Evolutionary conservation across 2,329 filamentous ascomycete genomes (phyloP), one percentile per base, ranked within the genome.

Genomic region (Lanzia echinophila): DNA sequence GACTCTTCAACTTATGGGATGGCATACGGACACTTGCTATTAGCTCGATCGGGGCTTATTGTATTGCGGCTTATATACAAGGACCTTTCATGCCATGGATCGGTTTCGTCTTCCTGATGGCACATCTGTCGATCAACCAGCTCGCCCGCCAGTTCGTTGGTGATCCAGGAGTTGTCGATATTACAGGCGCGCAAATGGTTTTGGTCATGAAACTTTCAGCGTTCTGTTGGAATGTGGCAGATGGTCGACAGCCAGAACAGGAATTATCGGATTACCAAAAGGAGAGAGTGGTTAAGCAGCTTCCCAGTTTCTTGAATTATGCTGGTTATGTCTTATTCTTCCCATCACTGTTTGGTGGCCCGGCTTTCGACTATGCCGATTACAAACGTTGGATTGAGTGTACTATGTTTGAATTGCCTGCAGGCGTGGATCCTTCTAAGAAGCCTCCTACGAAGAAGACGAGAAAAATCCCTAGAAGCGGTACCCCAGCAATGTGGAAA

Each of bases 51-150:
- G 91, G 83, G 47, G 82, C 88, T 48, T 99, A 96, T 68, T 75
- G 79, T 59, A 94, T 99, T 62, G 87, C 92, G 50, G 83, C 86
- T 61, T 91, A 84, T 68, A 75, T 97, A 43, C 81, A 90, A 61
- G 91, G 90, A 19, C 89, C 90, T 0, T 88, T 92, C 68, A 99
- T 99, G 94, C 94, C 94, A 74, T 99, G 94, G 94, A 78, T 96
- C 47, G 90, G 84, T 56, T 99, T 99, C 70, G 76, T 89, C 47
- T 96, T 95, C 67, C 75, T 96, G 54, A 97, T 99, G 92, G 86
- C 85, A 53, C 92, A 99, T 72, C 88, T 97, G 86, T 92, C 91
- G 44, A 70, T 92, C 64, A 95, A 83, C 69, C 94, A 99, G 70
- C 86, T 99, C 58, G 75, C 82, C 55, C 87, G 95, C 38, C 90